phyloP scores from a whole-genome alignment of 768 basidiomycete species.

The Exidia glandulosa region DNA sequence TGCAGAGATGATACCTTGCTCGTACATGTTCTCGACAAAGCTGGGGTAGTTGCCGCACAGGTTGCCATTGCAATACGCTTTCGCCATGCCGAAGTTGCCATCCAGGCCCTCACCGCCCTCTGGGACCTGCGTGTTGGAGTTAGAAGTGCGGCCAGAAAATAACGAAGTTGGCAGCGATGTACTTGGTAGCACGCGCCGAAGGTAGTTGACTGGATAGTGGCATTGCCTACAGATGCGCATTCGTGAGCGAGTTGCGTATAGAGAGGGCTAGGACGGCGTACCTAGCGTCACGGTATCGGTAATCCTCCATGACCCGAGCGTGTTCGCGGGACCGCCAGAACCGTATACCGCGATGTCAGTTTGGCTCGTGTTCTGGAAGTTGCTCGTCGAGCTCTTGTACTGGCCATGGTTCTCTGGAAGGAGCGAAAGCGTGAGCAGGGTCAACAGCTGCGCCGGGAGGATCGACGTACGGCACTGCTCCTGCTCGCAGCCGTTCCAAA shows the following conservation, averaged over 20 bases:
- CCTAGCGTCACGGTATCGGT: conserved; percentile 5
- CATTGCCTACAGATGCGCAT: neutral
- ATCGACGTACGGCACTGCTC: neutral
- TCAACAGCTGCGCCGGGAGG: no score
- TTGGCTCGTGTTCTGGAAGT: neutral
- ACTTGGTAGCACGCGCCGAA: conserved; percentile 2
- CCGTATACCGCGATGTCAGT: conserved; percentile 1
- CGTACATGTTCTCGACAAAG: conserved; percentile 1
- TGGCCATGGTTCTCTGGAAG: neutral
- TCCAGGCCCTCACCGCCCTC: neutral
- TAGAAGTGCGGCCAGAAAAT: neutral
- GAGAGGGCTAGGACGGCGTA: neutral
- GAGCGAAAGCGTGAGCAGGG: neutral
- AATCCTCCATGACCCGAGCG: neutral
- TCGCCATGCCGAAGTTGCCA: conserved; percentile 1
- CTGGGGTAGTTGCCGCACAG: conserved; percentile 3
- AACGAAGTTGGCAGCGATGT: no score
- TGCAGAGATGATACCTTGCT: neutral
- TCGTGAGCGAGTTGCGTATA: neutral
- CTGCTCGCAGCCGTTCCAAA: neutral
- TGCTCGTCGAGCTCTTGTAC: neutral
- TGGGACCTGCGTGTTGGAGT: neutral
- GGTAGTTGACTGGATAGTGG: neutral
- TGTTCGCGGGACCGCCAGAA: neutral
- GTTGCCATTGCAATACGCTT: neutral